phyloP scores from a whole-genome alignment of 192 early-diverging fungal genomes.

The Spizellomyces punctatus region DNA sequence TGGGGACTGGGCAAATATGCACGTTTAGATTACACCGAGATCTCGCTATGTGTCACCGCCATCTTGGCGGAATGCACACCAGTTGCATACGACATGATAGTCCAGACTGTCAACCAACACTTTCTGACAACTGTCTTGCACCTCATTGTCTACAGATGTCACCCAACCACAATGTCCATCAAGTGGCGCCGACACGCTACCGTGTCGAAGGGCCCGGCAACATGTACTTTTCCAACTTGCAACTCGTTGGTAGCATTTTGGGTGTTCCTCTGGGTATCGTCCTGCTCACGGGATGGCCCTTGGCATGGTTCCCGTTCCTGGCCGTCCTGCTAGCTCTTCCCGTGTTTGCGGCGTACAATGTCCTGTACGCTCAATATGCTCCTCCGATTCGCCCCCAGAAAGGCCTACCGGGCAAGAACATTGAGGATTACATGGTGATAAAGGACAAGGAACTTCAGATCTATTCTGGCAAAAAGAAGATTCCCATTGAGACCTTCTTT shows the following conservation, averaged over 20 bases:
- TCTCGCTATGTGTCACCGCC: no score
- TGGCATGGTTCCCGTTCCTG: slow-evolving; percentile 60
- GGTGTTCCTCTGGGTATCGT: slow-evolving; percentile 69
- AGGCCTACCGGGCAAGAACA: slow-evolving; percentile 72
- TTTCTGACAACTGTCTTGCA: not conserved
- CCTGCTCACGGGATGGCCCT: slow-evolving; percentile 64
- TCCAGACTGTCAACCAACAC: not conserved
- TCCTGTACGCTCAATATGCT: slow-evolving; percentile 67
- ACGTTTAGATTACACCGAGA: no score
- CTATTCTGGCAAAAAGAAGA: slow-evolving; percentile 80
- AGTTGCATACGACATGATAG: not conserved
- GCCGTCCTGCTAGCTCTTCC: slow-evolving; percentile 67
- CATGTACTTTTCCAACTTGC: slow-evolving; percentile 75
- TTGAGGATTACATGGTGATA: slow-evolving; percentile 91
- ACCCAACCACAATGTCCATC: slow-evolving; percentile 27
- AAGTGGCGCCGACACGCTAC: slow-evolving; percentile 44
- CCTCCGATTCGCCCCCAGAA: slow-evolving; percentile 62
- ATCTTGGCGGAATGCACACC: no score
- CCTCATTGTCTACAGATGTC: slow-evolving; percentile 6
- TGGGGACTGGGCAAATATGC: no score
- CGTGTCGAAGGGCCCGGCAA: slow-evolving; percentile 86
- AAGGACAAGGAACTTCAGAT: slow-evolving; percentile 75
- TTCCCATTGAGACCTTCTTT: slow-evolving; percentile 97
- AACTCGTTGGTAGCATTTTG: slow-evolving; percentile 62
- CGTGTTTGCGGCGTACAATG: slow-evolving; percentile 72